Base-by-base conservation (phyloP, 768 basidiomycete species). In the Dacryopinax primogenitus region DNA sequence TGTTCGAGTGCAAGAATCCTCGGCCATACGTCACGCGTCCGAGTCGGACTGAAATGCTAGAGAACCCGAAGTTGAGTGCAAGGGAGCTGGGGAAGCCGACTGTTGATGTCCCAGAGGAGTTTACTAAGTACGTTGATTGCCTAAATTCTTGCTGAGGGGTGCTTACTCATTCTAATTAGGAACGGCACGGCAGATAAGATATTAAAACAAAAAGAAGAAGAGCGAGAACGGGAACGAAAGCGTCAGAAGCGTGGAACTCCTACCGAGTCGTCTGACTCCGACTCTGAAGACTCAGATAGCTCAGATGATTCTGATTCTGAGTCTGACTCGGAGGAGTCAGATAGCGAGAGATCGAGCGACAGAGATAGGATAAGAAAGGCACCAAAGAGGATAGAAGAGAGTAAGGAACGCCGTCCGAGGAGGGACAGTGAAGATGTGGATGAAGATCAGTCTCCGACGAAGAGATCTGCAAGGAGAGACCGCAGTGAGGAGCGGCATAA, bases 21-120 rank as follows among this genome's bases (percentile, higher is more conserved):
- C 81, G 88, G 1, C 89, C 91, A 28, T 97, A 96, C 73, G 79
- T 91, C 39, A 84, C 90, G 12, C 82, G 94, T n/a, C 93, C 93
- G 1, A 92, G 91, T 35, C 83, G 92, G 41, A 90, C 90, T 1
- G 83, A 92, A 70, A 84, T 86, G 74, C 82, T 97, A 16, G 87
- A 92, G 70, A 89, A 90, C 64, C 91, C 91, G 1, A 78, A 76
- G 26, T 62, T 83, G 1, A 89, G 89, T 74, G 74, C 87, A 37
- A 86, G 83, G 73, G 77, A 79, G 0, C 83, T 85, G 7, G 86
- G 86, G 11, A 84, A 86, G 69, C 90, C 91, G 2, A 84, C 84
- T 18, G 85, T 90, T 0, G 89, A 91, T 67, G 83, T 92, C 12
- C 92, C 92, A 2, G 92, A 93, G 67, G 93, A 96, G 74, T 94